phyloP scores from a whole-genome alignment of 192 early-diverging fungal species.

The Coemansia sp. region DNA sequence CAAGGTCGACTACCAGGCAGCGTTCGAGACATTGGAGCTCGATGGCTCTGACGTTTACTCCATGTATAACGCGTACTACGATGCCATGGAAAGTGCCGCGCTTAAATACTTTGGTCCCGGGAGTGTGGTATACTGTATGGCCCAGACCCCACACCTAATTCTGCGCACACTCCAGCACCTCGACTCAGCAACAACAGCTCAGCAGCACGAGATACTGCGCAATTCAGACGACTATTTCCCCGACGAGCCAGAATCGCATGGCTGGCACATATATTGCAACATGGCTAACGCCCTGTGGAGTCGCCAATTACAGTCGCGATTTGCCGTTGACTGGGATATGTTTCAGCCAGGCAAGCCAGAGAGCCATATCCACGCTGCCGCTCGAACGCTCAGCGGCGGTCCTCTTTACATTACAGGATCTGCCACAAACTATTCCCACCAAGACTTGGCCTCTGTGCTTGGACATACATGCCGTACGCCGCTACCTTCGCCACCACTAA shows the following conservation, averaged over 20 bases:
- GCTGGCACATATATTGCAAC: constrained; percentile 65
- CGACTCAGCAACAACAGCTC: neutral
- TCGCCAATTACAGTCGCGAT: constrained; percentile 13
- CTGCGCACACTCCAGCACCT: constrained; percentile 25
- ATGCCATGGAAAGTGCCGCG: constrained; percentile 45
- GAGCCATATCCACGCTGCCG: constrained; percentile 56
- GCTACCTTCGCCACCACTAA: constrained; percentile 1
- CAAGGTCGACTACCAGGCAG: constrained; percentile 63
- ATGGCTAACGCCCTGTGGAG: constrained; percentile 60
- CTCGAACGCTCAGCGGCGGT: constrained; percentile 59
- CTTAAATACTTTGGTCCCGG: constrained; percentile 46
- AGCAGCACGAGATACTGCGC: constrained; percentile 28
- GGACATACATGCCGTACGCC: constrained; percentile 1
- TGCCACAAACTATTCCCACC: constrained; percentile 12
- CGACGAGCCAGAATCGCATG: constrained; percentile 47
- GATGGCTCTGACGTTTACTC: constrained; percentile 11
- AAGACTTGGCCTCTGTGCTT: constrained; percentile 1
- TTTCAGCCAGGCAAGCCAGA: constrained; percentile 56
- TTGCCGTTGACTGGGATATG: constrained; percentile 64
- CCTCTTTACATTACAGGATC: constrained; percentile 63
- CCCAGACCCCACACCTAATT: constrained; percentile 55
- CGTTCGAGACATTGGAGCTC: constrained; percentile 52
- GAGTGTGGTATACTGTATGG: constrained; percentile 61
- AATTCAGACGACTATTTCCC: constrained; percentile 67
- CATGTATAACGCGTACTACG: constrained; percentile 43